phyloP scores from a whole-genome alignment of 106 monocot genomes.

The Allium cepa region DNA sequence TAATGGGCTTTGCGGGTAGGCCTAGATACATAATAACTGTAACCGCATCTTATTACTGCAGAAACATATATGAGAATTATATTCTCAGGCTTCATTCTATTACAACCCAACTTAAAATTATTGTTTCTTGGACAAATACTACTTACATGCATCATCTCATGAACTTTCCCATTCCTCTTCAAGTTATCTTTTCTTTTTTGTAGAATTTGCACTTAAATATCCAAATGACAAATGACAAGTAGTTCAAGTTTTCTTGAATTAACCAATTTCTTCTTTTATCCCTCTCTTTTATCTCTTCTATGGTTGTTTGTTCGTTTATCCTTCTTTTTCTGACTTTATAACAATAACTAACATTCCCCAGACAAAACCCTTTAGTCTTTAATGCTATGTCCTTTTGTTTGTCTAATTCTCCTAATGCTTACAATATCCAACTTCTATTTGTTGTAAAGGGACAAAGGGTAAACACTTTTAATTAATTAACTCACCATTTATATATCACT shows the following conservation, averaged over 20 bases:
- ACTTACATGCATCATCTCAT: constrained; percentile 18
- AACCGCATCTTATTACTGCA: too few relatives aligned
- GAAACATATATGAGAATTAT: too few relatives aligned
- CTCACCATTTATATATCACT: background rate
- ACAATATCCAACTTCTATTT: background rate
- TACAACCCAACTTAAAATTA: constrained; percentile 44
- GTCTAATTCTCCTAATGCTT: background rate
- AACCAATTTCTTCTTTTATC: constrained; percentile 24
- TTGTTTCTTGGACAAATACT: constrained; percentile 26
- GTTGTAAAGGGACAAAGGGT: background rate
- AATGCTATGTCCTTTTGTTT: constrained; percentile 7
- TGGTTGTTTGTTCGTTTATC: constrained; percentile 15
- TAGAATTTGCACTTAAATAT: background rate
- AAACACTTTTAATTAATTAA: background rate
- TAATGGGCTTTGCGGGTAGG: too few relatives aligned
- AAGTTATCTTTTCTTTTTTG: background rate
- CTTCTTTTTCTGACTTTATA: constrained; percentile 19
- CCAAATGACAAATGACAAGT: constrained; percentile 19
- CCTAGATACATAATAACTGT: too few relatives aligned
- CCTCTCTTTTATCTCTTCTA: constrained; percentile 85
- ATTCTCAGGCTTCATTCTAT: background rate
- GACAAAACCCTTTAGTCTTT: constrained; percentile 55
- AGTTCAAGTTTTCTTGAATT: constrained; percentile 21
- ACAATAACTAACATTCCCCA: constrained; percentile 34
- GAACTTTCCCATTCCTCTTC: background rate